A percentile compares a stretch with the other conserved stretches of the same genome.
phyloP scores from a whole-genome alignment of 2,329 filamentous ascomycete genomes.

The Phialemoniopsis sp. region DNA sequence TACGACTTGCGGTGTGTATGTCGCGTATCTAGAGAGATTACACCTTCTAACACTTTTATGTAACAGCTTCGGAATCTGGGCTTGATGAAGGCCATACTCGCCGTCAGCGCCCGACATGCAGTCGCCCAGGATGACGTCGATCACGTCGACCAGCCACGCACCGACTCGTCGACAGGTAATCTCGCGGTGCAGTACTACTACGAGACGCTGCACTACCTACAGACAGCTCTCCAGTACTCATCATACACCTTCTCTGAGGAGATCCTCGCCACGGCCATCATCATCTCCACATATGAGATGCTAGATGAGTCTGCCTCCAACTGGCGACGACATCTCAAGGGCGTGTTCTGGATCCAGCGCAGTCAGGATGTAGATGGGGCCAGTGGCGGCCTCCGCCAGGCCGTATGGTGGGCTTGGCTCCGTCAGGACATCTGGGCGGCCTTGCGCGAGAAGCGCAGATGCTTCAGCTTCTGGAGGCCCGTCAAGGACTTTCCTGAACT shows the following conservation, averaged over 20 bases:
- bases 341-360: constrained; percentile 65
- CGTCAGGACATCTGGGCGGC: constrained; percentile 63
- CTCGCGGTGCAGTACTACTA: constrained; percentile 50
- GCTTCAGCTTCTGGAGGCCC: constrained; percentile 54
- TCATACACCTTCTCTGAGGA: constrained; percentile 55
- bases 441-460: constrained; percentile 51
- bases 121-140: background rate
- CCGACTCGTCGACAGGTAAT: too few species aligned
- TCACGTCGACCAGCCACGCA: too few species aligned
- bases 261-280: constrained; percentile 52
- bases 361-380: constrained; percentile 58
- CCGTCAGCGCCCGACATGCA: constrained; percentile 1
- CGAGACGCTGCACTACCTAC: constrained; percentile 58
- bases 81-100: constrained; percentile 13
- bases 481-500: constrained; percentile 37
- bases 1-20: constrained; percentile 6
- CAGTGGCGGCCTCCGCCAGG: constrained; percentile 49
- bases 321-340: constrained; percentile 61
- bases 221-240: constrained; percentile 49
- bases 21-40: too few species aligned
- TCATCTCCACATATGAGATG: constrained; percentile 64
- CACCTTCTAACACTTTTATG: too few species aligned
- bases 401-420: constrained; percentile 64
- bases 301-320: constrained; percentile 31
- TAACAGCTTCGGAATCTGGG: constrained; percentile 4